Percentiles rank a stretch among this genome's conserved stretches.
Evolutionary conservation across 169 alveolate genomes (phyloP).

Genomic region (Theileria annulata): DNA sequence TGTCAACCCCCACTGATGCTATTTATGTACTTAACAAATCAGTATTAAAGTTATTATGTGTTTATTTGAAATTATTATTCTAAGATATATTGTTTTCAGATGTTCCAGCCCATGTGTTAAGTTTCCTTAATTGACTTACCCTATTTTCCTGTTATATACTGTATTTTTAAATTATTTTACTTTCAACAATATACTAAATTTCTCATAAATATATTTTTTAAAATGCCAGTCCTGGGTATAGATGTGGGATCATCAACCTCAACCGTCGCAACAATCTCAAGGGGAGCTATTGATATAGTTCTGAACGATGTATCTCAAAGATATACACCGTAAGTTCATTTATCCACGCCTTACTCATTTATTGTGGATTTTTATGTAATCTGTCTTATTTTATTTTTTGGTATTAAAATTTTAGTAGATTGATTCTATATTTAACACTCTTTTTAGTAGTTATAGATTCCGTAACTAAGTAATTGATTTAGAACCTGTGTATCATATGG

Average conservation of each 20-base stretch:
- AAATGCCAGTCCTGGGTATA: constrained; percentile 92
- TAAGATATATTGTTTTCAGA: too few relatives aligned
- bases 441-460: background rate
- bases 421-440: background rate
- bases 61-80: too few relatives aligned
- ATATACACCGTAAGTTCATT: constrained; percentile 86
- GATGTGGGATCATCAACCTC: constrained; percentile 95
- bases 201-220: background rate
- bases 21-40: too few relatives aligned
- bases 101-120: too few relatives aligned
- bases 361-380: background rate
- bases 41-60: too few relatives aligned
- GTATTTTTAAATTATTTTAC: background rate
- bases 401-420: background rate
- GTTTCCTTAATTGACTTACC: too few relatives aligned
- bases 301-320: constrained; percentile 93
- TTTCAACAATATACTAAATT: background rate
- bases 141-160: too few relatives aligned
- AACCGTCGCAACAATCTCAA: constrained; percentile 92
- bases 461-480: background rate
- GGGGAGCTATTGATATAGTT: constrained; percentile 93
- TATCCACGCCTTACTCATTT: background rate
- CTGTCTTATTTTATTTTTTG: background rate
- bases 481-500: constrained; percentile 87
- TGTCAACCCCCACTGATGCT: too few relatives aligned